Conservation (phyloP, 495 filamentous ascomycete genomes). For the Penicillium crystallinum region DNA sequence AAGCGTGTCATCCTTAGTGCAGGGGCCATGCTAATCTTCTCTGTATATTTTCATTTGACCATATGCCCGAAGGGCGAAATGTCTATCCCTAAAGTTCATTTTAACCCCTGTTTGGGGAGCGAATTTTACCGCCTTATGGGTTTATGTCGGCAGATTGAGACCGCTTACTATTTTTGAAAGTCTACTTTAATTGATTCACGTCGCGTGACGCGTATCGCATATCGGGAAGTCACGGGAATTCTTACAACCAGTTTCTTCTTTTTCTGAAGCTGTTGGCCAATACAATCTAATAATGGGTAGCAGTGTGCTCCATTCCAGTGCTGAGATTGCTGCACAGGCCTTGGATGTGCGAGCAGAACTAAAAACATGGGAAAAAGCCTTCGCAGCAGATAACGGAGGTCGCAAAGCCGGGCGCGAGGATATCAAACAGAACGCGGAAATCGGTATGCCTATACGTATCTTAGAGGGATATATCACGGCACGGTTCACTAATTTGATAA, state of each 20-base stretch:
- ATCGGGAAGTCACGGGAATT: not conserved
- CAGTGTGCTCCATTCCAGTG: slow-evolving; percentile 13
- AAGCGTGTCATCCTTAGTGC: slow-evolving; percentile 99
- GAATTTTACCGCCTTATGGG: not conserved
- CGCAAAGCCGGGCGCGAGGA: slow-evolving; percentile 76
- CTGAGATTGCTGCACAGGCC: slow-evolving; percentile 26
- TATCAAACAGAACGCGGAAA: slow-evolving; percentile 77
- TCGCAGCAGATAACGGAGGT: slow-evolving; percentile 62
- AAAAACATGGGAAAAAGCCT: slow-evolving; percentile 81
- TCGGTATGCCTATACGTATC: slow-evolving; percentile 51
- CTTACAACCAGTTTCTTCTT: not conserved
- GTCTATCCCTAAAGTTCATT: not conserved
- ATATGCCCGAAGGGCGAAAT: slow-evolving; percentile 64
- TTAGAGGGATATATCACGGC: not conserved
- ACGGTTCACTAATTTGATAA: not conserved
- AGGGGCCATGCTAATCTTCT: slow-evolving; percentile 99
- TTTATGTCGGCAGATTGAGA: not conserved
- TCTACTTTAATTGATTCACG: slow-evolving; percentile 9
- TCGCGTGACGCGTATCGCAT: slow-evolving; percentile 17
- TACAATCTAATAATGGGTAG: slow-evolving; percentile 32
- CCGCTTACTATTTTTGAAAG: not conserved
- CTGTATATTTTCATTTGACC: slow-evolving; percentile 79
- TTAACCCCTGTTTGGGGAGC: not conserved
- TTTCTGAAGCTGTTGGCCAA: not conserved
- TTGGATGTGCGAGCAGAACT: slow-evolving; percentile 61